These are phyloP conservation scores for Dioszegia hungarica DNA, from an alignment of 768 basidiomycete species.

Conservation along the genomic window DNA sequence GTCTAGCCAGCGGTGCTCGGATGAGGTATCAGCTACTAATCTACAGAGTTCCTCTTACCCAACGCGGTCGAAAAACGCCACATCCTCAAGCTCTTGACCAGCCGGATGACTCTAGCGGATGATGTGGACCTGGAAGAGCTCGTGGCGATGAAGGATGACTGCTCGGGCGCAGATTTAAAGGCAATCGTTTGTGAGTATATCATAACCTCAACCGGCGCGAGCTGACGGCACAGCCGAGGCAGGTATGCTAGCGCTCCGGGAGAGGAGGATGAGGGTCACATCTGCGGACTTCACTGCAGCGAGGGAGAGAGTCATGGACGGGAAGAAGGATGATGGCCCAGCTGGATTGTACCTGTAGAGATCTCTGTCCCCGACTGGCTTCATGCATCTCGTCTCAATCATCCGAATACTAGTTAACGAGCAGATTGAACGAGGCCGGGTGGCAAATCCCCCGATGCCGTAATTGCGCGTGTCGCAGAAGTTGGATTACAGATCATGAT, in stretches of 20 bases:
- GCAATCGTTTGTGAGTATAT: slow-evolving; percentile 72
- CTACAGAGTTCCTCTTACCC: slow-evolving; percentile 62
- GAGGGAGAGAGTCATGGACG: slow-evolving; percentile 90
- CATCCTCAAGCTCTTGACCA: slow-evolving; percentile 90
- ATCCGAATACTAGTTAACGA: no score
- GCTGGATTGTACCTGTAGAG: slow-evolving; percentile 31
- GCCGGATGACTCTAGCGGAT: slow-evolving; percentile 77
- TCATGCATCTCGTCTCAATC: no score
- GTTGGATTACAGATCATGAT: no score
- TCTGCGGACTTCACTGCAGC: slow-evolving; percentile 83
- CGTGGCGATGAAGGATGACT: slow-evolving; percentile 89
- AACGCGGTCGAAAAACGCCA: slow-evolving; percentile 99
- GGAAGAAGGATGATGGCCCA: slow-evolving; percentile 89
- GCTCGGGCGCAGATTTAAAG: slow-evolving; percentile 97
- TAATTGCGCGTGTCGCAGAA: no score
- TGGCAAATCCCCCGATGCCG: no score
- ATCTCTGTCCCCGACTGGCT: no score
- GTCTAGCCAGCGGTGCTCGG: no score
- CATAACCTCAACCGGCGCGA: no score
- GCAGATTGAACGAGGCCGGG: no score
- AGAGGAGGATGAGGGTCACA: slow-evolving; percentile 61
- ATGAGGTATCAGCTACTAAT: slow-evolving; percentile 2
- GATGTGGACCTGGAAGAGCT: slow-evolving; percentile 93
- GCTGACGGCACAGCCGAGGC: slow-evolving; percentile 95
- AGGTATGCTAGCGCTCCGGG: slow-evolving; percentile 88